phyloP scores from a whole-genome alignment of 129 eudicot species.

The Pittosporum tobira region DNA sequence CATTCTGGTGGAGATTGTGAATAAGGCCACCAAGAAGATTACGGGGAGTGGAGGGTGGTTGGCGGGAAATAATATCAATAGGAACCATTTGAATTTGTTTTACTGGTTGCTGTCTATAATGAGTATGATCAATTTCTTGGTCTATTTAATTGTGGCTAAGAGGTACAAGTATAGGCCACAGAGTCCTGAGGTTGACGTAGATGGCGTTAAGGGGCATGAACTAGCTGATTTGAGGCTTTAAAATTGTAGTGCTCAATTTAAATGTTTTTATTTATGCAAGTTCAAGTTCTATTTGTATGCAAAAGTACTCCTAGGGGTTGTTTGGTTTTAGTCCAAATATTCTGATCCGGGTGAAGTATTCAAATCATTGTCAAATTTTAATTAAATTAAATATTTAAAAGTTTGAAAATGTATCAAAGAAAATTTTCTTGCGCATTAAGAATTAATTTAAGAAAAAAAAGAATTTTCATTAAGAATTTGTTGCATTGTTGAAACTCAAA shows the following conservation, averaged over 20 bases:
- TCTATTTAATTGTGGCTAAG: slow-evolving; percentile 43
- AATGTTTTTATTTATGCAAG: no score
- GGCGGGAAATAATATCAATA: slow-evolving; percentile 59
- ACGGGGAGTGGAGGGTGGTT: slow-evolving; percentile 59
- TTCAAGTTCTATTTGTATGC: no score
- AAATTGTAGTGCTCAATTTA: background rate
- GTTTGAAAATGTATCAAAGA: no score
- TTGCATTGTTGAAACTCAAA: no score
- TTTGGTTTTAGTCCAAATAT: no score
- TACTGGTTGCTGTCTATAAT: slow-evolving; percentile 56
- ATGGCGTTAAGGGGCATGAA: slow-evolving; percentile 12
- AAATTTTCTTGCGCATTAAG: no score
- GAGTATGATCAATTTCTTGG: slow-evolving; percentile 48
- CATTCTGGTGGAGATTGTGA: slow-evolving; percentile 45
- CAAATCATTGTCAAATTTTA: no score
- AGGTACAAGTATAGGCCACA: slow-evolving; percentile 60
- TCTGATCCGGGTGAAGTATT: no score
- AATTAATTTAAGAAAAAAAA: no score
- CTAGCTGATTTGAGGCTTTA: slow-evolving; percentile 10
- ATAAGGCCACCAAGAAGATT: slow-evolving; percentile 35
- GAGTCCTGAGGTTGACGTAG: slow-evolving; percentile 5
- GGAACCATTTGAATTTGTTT: slow-evolving; percentile 52
- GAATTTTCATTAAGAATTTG: no score
- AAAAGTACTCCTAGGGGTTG: no score
- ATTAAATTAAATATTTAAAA: no score